Base-by-base conservation (phyloP, 2,329 filamentous ascomycete genomes). In the Alternaria consortialis region DNA sequence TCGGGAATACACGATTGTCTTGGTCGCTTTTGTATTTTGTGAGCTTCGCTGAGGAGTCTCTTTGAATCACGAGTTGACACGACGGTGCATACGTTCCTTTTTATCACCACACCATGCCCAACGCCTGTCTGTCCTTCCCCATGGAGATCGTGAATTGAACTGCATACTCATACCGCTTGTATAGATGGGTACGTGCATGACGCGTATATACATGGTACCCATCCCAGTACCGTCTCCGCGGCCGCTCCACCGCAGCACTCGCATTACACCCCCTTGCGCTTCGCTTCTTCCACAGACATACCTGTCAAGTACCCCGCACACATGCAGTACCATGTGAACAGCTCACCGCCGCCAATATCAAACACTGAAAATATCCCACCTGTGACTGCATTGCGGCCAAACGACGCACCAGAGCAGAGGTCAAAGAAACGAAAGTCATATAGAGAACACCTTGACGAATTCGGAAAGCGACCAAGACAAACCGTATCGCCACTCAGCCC, bases 401-500 rank as follows among this genome's bases (percentile, higher is more conserved):
- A 32, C 34, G 27, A 40, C 40, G 23, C 2, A 12, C 27, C 32
- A 34, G 40, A 13, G 23, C n/a, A 12, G 15, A 51, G 31, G n/a
- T 37, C 55, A 31, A 60, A 48, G 34, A 70, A 69, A 57, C 61
- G 68, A 43, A 62, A 63, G 50, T 20, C 42, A 11, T 29, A 44
- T 8, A 44, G 58, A 36, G 37, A 53, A 8, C 12, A 36, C 13
- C 20, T 20, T 11, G 46, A 15, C 17, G 13, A 47, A 11, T 23
- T 44, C n/a, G 29, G 39, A 17, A 55, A 51, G 31, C 55, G 53
- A 4, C 9, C 44, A 8, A 59, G 53, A 36, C 48, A 29, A 27
- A 46, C 34, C 13, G 42, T 46, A 23, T 34, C 23, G 17, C 37
- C 48, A 53, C 20, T 15, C 12, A 34, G 15, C 44, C 25, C 39